These are phyloP conservation scores for Didymella sp. DNA, from an alignment of 2,329 filamentous ascomycete genomes.

Conservation along the genomic window DNA sequence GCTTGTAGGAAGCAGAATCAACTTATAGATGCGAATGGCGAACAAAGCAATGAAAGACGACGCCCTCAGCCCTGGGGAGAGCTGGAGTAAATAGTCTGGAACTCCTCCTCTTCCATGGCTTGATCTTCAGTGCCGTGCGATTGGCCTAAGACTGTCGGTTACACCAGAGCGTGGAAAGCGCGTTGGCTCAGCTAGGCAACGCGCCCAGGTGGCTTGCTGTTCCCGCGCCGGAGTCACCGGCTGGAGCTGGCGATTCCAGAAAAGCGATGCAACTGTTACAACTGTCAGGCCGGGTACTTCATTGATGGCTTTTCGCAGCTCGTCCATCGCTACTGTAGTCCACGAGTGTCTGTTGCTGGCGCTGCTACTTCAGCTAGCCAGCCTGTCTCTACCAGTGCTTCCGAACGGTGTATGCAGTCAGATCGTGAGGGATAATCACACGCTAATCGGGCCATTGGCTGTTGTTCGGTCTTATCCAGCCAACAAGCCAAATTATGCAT, in stretches of 20 bases:
- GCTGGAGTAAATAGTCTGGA: conserved; percentile 14
- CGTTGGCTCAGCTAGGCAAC: conserved; percentile 3
- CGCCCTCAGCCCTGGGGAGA: conserved; percentile 1
- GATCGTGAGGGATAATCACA: background rate
- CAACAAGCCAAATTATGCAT: background rate
- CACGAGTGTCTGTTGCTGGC: background rate
- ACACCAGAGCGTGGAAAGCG: conserved; percentile 4
- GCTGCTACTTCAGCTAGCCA: background rate
- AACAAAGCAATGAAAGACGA: background rate
- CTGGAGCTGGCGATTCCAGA: background rate
- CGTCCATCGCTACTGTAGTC: background rate
- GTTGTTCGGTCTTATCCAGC: conserved; percentile 6
- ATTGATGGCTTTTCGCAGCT: background rate
- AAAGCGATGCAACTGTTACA: background rate
- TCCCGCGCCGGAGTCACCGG: conserved; percentile 8
- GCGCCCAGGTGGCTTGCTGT: conserved; percentile 5
- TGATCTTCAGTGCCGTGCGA: conserved; percentile 1
- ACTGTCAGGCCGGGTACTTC: background rate
- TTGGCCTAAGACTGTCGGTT: conserved; percentile 11
- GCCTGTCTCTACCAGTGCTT: background rate
- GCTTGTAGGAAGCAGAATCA: background rate
- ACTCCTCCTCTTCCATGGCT: conserved; percentile 1
- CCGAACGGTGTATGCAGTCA: background rate
- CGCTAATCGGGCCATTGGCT: conserved; percentile 7
- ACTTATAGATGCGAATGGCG: background rate